Evolutionary conservation across 257 asterid genomes (phyloP).

Genomic region (Solanum clarkiae): DNA sequence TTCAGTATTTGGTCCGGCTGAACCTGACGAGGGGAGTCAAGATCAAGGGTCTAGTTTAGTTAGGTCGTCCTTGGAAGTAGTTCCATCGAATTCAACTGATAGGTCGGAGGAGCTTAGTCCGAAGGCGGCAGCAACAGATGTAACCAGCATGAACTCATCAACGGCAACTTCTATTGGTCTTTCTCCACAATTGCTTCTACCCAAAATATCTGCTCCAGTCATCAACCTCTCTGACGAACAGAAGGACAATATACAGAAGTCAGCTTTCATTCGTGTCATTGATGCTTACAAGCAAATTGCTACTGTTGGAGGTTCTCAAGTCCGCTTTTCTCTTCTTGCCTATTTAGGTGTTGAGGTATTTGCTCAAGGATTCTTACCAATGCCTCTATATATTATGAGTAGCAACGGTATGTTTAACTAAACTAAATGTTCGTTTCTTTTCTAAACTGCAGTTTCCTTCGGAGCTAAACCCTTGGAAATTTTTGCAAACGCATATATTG

Average conservation of each 20-base stretch:
- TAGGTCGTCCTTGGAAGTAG: slow-evolving; percentile 32
- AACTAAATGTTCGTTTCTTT: not conserved
- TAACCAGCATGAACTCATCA: slow-evolving; percentile 42
- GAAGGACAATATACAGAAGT: slow-evolving; percentile 66
- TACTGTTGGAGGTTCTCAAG: slow-evolving; percentile 74
- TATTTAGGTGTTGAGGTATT: slow-evolving; percentile 80
- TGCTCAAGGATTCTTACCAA: not conserved
- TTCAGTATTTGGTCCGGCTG: slow-evolving; percentile 32
- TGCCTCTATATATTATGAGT: not conserved
- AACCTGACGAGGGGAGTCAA: slow-evolving; percentile 39
- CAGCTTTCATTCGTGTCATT: slow-evolving; percentile 64
- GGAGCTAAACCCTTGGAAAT: slow-evolving; percentile 89
- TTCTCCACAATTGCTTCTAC: slow-evolving; percentile 52
- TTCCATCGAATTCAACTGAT: slow-evolving; percentile 58
- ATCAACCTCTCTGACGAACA: slow-evolving; percentile 59
- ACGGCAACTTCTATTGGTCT: slow-evolving; percentile 48
- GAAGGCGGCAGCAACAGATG: slow-evolving; percentile 49
- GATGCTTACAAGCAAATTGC: slow-evolving; percentile 84
- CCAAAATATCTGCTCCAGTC: slow-evolving; percentile 85
- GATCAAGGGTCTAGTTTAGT: slow-evolving; percentile 34
- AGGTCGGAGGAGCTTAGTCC: slow-evolving; percentile 95
- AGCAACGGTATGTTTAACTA: not conserved
- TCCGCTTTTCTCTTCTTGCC: slow-evolving; percentile 75
- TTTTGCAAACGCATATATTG: slow-evolving; percentile 54
- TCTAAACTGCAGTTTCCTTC: slow-evolving; percentile 61